Base-by-base conservation (phyloP, 257 asterid genomes). In the Thymus quinquecostatus region DNA sequence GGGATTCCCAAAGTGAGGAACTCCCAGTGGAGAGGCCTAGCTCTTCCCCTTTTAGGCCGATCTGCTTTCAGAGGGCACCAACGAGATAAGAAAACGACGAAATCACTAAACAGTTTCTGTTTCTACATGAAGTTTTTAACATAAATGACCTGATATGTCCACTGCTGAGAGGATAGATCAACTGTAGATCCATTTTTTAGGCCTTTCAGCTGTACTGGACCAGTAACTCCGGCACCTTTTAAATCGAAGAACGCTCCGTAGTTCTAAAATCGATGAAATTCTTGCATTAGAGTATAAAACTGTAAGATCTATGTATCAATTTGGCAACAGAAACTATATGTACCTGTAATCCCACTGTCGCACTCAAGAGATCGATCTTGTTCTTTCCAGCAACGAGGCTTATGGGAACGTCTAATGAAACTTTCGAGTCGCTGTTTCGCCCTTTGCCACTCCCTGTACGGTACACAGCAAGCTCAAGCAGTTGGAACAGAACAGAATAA, bases 291-390 rank as follows among this genome's bases (percentile, higher is more conserved):
- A 21, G 71, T 10, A 45, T 59, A 6, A 64, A 4, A 32, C 41
- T 10, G 30, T 30, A 47, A 56, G 44, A 34, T 45, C 64, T 47
- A 29, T 21, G 14, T 5, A 21, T 2, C 6, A 30, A 29, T 58
- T 63, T 54, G 60, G 48, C 43, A n/a, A 30, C 30, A 68, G 51
- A 41, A 41, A 41, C 12, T 47, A 8, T n/a, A 50, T 79, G 3
- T 73, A 91, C 97, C 94, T 89, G 96, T 57, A 93, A 86, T 30
- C 98, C 97, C 74, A 92, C 95, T 34, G 96, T 90, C 70, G 73
- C 64, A 80, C 98, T 90, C 87, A 92, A 86, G 71, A 93, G 86
- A 80, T 89, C 96, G 38, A 93, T 82, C 65, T 72, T 82, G 78
- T 88, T 88, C 53, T 76, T 75, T 12, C 98, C 97, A 50, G 80